Evolutionary conservation across 192 early-diverging fungal genomes (phyloP).

Genomic region (Coemansia sp.): DNA sequence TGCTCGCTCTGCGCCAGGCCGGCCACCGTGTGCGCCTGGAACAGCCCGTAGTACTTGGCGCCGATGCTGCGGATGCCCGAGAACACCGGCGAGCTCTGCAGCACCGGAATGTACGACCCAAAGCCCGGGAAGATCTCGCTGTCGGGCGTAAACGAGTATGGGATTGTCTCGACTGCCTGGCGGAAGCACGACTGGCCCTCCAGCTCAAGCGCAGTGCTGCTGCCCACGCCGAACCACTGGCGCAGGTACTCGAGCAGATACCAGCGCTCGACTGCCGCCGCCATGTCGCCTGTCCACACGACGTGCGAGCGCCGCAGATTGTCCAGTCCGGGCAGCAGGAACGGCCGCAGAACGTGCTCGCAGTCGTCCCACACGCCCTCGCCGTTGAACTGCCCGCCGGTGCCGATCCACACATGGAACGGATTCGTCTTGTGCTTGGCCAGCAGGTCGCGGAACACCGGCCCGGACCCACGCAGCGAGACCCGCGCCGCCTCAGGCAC

Average conservation of each 20-base stretch:
- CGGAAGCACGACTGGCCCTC: conserved; percentile 55
- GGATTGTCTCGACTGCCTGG: conserved; percentile 68
- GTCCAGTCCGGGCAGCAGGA: conserved; percentile 40
- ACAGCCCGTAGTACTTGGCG: conserved; percentile 72
- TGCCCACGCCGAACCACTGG: conserved; percentile 53
- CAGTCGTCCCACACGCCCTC: conserved; percentile 61
- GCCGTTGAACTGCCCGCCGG: conserved; percentile 69
- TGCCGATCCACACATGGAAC: conserved; percentile 70
- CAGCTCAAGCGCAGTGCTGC: conserved; percentile 11
- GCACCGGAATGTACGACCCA: conserved; percentile 68
- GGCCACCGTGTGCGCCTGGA: conserved; percentile 78
- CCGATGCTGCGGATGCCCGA: conserved; percentile 68
- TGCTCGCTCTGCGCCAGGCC: conserved; percentile 60
- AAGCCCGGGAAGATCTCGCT: conserved; percentile 77
- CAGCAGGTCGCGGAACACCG: conserved; percentile 55
- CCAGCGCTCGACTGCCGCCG: conserved; percentile 59
- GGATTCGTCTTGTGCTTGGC: conserved; percentile 63
- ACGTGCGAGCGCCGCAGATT: conserved; percentile 44
- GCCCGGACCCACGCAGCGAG: conserved; percentile 38
- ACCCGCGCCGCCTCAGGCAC: conserved; percentile 33
- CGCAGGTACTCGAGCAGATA: conserved; percentile 66
- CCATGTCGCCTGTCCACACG: conserved; percentile 61
- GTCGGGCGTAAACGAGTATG: conserved; percentile 77
- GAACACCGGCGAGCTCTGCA: conserved; percentile 67
- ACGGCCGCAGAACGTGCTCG: conserved; percentile 61